Base-by-base conservation (phyloP, 805 yeast species). In the Candida argentea region DNA sequence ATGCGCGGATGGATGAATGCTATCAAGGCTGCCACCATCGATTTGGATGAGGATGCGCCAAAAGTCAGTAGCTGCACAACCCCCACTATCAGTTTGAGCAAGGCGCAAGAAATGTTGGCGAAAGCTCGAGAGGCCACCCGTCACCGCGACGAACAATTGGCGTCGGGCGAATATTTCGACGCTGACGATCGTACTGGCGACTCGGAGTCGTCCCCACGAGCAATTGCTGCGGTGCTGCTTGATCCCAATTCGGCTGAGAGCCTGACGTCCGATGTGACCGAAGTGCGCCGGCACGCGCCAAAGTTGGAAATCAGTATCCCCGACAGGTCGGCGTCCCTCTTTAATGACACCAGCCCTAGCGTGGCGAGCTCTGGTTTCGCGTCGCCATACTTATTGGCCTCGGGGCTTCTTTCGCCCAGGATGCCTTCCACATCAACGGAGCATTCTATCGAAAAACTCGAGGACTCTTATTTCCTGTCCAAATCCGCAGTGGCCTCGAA, bases 1-100 rank as follows among this genome's bases (percentile, higher is more conserved):
- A 81, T 89, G 95, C 68, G 95, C 48, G 70, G 69, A 2, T 91
- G 99, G 99, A 76, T 87, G 75, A 81, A 86, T 29, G 94, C 95
- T 0, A 62, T 91, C 35, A 83, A 87, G 74, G 85, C 87, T 35
- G 94, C 97, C 0, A 91, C 97, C 0, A 93, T 91, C 43, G 99
- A 91, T 48, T 67, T 93, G 31, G 98, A 91, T 55, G 96, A 91
- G 32, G 55, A 82, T 2, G 84, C 82, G 9, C 96, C 98, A 1
- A 91, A 85, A 2, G 78, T 87, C 6, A 80, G 94, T 35, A 81
- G 95, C 10, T 89, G 94, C 51, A 78, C 81, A 8, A 85, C 96
- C 0, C 97, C 98, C n/a, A 89, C 97, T 0, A 86, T 91, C 6
- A 76, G 94, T 7, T 60, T 91, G 37, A 72, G 75, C 26, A 76